A percentile compares a stretch with the other conserved stretches of the same genome.
Conservation (phyloP, 345 rosid genomes). For the Schrenkiella parvula region DNA sequence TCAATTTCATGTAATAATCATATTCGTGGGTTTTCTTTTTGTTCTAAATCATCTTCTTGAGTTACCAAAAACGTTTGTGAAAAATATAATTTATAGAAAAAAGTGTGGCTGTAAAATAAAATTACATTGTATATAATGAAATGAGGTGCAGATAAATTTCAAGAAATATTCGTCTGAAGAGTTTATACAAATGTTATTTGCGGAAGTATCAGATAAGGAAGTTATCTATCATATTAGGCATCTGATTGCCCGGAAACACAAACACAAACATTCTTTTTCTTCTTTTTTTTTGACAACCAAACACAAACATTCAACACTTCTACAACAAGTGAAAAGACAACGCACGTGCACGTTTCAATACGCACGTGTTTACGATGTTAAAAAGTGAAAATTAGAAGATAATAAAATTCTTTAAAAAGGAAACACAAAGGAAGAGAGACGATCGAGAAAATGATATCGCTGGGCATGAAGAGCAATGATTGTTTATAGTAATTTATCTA, state of each 20-base stretch:
- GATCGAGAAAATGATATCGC: background rate
- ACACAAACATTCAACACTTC: background rate
- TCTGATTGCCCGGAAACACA: background rate
- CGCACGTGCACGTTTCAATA: background rate
- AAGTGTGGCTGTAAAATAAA: background rate
- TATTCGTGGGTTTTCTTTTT: too few relatives aligned
- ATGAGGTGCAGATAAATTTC: background rate
- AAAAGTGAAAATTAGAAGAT: background rate
- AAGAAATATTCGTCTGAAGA: background rate
- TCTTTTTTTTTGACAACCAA: too few relatives aligned
- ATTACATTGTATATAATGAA: background rate
- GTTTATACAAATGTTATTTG: background rate
- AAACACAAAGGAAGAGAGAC: background rate
- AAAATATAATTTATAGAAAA: background rate
- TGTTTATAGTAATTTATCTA: background rate
- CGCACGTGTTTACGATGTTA: constrained; percentile 7
- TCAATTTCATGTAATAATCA: background rate
- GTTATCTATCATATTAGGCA: background rate
- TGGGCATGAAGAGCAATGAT: background rate
- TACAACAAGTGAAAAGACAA: background rate
- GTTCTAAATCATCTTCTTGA: background rate
- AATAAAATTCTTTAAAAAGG: background rate
- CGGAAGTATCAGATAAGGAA: background rate
- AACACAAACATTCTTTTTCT: too few relatives aligned
- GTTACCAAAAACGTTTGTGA: background rate